phyloP scores from a whole-genome alignment of 768 basidiomycete species.

The Suillus lakei region DNA sequence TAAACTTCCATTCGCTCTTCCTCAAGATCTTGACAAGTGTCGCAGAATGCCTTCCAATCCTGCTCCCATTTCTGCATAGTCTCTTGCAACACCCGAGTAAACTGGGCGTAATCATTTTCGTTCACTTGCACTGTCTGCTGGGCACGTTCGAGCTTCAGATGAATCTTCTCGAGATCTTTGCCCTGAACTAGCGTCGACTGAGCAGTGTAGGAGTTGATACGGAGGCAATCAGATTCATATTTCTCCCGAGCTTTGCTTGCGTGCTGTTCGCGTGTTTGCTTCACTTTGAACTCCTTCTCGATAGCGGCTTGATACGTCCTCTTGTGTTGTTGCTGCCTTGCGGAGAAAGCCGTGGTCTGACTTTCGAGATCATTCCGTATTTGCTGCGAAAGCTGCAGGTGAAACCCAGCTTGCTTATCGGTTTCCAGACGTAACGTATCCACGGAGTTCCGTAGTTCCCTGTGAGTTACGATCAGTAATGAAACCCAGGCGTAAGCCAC shows the following conservation, averaged over 20 bases:
- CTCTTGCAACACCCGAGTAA: slow-evolving; percentile 77
- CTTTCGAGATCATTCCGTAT: slow-evolving; percentile 78
- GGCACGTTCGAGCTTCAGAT: slow-evolving; percentile 84
- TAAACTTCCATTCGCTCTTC: slow-evolving; percentile 93
- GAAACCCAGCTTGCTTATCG: slow-evolving; percentile 76
- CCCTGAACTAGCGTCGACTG: slow-evolving; percentile 92
- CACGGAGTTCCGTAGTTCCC: slow-evolving; percentile 81
- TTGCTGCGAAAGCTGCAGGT: slow-evolving; percentile 74
- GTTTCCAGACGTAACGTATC: slow-evolving; percentile 85
- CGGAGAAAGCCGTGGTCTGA: slow-evolving; percentile 60
- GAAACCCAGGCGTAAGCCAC: background rate
- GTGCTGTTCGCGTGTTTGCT: slow-evolving; percentile 84
- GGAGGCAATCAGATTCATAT: slow-evolving; percentile 90
- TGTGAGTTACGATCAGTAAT: slow-evolving; percentile 39
- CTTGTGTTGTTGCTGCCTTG: slow-evolving; percentile 72
- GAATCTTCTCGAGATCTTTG: slow-evolving; percentile 89
- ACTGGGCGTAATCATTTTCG: slow-evolving; percentile 92
- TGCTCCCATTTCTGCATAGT: slow-evolving; percentile 88
- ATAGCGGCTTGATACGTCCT: slow-evolving; percentile 74
- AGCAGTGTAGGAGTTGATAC: slow-evolving; percentile 93
- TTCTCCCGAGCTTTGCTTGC: slow-evolving; percentile 91
- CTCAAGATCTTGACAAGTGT: slow-evolving; percentile 94
- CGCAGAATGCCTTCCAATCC: slow-evolving; percentile 94
- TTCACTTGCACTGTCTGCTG: slow-evolving; percentile 89
- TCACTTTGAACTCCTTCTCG: slow-evolving; percentile 91